Evolutionary conservation across 2,329 filamentous ascomycete species (phyloP), one percentile per base, ranked within the genome.

Genomic region (Microascus cirrosus): DNA sequence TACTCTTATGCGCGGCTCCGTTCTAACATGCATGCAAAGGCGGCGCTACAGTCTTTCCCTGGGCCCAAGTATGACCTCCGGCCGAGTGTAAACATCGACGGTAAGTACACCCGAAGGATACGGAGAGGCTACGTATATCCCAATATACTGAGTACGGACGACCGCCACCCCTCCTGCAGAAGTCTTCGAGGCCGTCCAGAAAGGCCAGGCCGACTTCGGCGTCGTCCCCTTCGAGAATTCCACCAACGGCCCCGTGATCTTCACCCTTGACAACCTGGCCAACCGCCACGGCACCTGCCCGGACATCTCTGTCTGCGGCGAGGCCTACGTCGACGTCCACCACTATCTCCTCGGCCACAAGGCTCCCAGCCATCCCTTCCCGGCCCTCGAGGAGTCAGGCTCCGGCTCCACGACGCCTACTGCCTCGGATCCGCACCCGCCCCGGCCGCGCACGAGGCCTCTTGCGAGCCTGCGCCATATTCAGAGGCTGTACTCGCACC

Each of bases 211-310:
- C 0, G 72, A 80, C 56, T 85, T 85, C 59, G 94, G 92, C 63
- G 88, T 97, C 35, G 88, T 96, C 1, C 94, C 94, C 7, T 92
- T 96, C 71, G 93, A 97, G 69, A 99, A 99, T 76, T 95, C 89
- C 48, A 93, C 90, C 68, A 96, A 97, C 71, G 94, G 94, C 66
- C 86, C 87, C 58, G 94, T 99, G 55, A 84, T 94, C 58, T 89
- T 90, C 70, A 96, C 92, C 0, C 81, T 97, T 25, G 92, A 96
- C 71, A 83, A 93, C 62, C 83, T 99, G 60, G 90, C 90, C 63
- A 90, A 96, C 72, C 78, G 87, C 28, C 74, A 82, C 45, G 72
- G 71, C 50, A 71, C 73, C 51, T 90, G 88, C 67, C 77, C 78
- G 12, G 83, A 89, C 67, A 79, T 96, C 53, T 77, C 80, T 54